Conservation (phyloP, 306 rosid genomes). For the Pachyrhizus erosus region DNA sequence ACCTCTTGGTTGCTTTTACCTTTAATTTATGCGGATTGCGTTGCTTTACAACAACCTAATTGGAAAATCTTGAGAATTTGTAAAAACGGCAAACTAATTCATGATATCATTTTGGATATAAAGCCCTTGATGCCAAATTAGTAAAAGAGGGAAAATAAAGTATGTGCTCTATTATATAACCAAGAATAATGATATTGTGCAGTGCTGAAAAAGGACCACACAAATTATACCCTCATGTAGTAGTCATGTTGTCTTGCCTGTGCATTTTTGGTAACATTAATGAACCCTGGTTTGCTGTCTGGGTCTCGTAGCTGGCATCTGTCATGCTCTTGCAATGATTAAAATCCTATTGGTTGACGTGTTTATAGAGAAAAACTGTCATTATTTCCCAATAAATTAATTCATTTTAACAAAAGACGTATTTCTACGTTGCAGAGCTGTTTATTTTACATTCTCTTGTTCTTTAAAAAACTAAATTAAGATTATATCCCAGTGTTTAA, state of each 20-base stretch:
- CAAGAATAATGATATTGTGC: neutral
- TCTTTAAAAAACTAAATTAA: neutral
- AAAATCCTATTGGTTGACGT: neutral
- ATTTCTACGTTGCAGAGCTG: too few relatives aligned
- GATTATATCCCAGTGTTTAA: neutral
- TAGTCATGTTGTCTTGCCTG: neutral
- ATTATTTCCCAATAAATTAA: neutral
- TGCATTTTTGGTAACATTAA: slow-evolving; percentile 30
- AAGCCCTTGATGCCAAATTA: neutral
- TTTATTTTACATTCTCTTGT: neutral
- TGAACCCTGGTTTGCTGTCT: neutral
- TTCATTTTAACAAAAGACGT: neutral
- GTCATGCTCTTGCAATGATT: neutral
- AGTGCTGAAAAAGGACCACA: slow-evolving; percentile 34
- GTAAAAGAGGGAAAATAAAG: neutral
- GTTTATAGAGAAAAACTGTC: neutral
- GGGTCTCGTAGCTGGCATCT: slow-evolving; percentile 11
- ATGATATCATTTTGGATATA: neutral
- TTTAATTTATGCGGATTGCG: slow-evolving; percentile 15
- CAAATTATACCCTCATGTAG: neutral
- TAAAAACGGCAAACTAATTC: slow-evolving; percentile 19
- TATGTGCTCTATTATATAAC: neutral
- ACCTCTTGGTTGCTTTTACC: slow-evolving; percentile 14
- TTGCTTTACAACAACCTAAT: slow-evolving; percentile 14
- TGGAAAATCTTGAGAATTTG: slow-evolving; percentile 27